Evolutionary conservation across 345 rosid genomes (phyloP).

Genomic region (Bruguiera sexangula): DNA sequence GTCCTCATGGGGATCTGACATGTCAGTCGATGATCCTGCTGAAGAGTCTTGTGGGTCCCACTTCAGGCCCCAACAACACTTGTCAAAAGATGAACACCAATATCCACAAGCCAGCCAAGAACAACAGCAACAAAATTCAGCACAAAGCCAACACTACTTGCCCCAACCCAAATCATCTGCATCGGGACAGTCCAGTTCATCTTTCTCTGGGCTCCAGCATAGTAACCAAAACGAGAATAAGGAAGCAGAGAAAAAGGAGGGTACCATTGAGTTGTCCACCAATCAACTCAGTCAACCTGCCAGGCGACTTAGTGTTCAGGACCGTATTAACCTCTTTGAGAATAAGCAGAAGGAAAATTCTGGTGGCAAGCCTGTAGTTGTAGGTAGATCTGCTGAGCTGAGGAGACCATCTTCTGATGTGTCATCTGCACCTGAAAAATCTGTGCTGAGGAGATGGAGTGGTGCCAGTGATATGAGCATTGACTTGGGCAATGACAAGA

Average conservation of each 20-base stretch:
- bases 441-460: conserved; percentile 94
- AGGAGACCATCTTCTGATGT: conserved; percentile 82
- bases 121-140: conserved; percentile 28
- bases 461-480: conserved; percentile 99
- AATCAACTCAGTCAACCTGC: conserved; percentile 57
- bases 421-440: conserved; percentile 65
- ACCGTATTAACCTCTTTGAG: conserved; percentile 91
- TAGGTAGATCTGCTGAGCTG: conserved; percentile 65
- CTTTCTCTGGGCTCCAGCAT: conserved; percentile 23
- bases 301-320: conserved; percentile 97
- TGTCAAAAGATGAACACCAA: conserved; percentile 32
- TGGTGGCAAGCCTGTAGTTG: conserved; percentile 56
- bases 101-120: conserved; percentile 38
- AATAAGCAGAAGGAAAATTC: conserved; percentile 78
- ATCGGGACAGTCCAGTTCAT: conserved; percentile 34
- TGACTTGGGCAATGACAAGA: conserved; percentile 78
- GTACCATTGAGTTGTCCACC: conserved; percentile 36
- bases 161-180: conserved; percentile 37
- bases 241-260: conserved; percentile 43
- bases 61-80: conserved; percentile 31
- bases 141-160: conserved; percentile 28
- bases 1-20: conserved; percentile 90
- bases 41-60: conserved; percentile 50
- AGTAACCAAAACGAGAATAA: conserved; percentile 35
- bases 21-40: conserved; percentile 78